Evolutionary conservation across 1,284 basidiomycete genomes (phyloP), one percentile per base, ranked within the genome.

Genomic region (Athelia sp.): DNA sequence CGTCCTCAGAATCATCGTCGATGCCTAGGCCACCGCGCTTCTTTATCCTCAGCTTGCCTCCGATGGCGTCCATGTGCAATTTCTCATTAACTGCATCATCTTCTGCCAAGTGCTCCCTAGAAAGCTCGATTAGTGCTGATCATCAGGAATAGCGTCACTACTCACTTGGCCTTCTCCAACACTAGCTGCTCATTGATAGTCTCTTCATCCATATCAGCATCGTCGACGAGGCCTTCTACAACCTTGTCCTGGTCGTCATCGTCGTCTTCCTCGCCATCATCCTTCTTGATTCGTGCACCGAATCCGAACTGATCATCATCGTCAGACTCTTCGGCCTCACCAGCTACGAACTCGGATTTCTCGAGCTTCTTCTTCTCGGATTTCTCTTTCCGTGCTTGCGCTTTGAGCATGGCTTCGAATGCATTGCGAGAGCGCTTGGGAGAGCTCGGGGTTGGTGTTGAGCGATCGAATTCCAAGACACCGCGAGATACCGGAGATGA

Each of bases 301-400:
- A 85, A 84, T 3, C 80, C 84, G 56, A 80, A 73, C 58, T 71
- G 68, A 17, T 78, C 76, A 34, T 89, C 87, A 48, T 89, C 87
- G 52, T 88, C 86, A 4, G 83, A 86, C 59, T 89, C 86, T 54
- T 82, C 77, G 11, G 86, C 86, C 63, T 89, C 84, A 8, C 72
- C 75, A 50, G 78, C 77, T 17, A 89, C 67, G 55, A 79, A 87
- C 50, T 78, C 82, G 0, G 79, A 79, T 51, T 73, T 74, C 15
- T 70, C 67, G 13, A 74, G 58, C 34, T 60, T 66, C 53, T 62
- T 66, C 40, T 65, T 65, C 38, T 62, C 64, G 43, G 45, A 45
- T 32, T 66, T 67, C 21, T 60, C 57, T 18, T 56, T 54, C 43
- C 60, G 63, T 42, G 61, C 59, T 17, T 59, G 57, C 19, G 53